Conservation (phyloP, 495 filamentous ascomycete species). For the Aspergillus hancockii region DNA sequence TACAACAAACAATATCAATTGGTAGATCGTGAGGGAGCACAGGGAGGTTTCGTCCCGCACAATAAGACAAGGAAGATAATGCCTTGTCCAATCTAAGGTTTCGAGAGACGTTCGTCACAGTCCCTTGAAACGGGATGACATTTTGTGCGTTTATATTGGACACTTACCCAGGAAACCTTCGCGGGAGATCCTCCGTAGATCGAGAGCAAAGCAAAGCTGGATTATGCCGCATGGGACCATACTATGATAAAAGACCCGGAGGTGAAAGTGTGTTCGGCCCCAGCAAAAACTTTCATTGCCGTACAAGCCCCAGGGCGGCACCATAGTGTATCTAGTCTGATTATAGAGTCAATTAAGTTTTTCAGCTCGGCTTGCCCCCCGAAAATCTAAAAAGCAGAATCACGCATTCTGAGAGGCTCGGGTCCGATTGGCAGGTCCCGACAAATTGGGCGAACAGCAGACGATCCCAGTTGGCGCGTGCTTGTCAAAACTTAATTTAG, state of each 20-base stretch:
- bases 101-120: slow-evolving; percentile 2
- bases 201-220: slow-evolving; percentile 17
- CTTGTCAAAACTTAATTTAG: slow-evolving; percentile 44
- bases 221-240: not conserved
- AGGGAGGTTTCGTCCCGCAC: too few relatives aligned
- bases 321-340: not conserved
- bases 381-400: not conserved
- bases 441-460: slow-evolving; percentile 36
- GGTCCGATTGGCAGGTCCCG: slow-evolving; percentile 28
- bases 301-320: not conserved
- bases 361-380: not conserved
- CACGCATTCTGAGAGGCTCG: slow-evolving; percentile 7
- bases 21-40: too few relatives aligned
- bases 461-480: slow-evolving; percentile 40
- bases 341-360: slow-evolving; percentile 3
- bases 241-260: not conserved
- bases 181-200: slow-evolving; percentile 50
- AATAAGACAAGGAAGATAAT: slow-evolving; percentile 4
- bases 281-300: not conserved
- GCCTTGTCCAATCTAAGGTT: slow-evolving; percentile 10
- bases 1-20: not conserved
- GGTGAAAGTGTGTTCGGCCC: not conserved
- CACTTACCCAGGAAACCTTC: slow-evolving; percentile 33
- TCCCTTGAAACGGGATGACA: slow-evolving; percentile 18
- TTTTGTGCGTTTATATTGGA: slow-evolving; percentile 32